These are phyloP conservation scores for Lactuca sativa DNA, from an alignment of 129 eudicot genomes.

Conservation along the genomic window DNA sequence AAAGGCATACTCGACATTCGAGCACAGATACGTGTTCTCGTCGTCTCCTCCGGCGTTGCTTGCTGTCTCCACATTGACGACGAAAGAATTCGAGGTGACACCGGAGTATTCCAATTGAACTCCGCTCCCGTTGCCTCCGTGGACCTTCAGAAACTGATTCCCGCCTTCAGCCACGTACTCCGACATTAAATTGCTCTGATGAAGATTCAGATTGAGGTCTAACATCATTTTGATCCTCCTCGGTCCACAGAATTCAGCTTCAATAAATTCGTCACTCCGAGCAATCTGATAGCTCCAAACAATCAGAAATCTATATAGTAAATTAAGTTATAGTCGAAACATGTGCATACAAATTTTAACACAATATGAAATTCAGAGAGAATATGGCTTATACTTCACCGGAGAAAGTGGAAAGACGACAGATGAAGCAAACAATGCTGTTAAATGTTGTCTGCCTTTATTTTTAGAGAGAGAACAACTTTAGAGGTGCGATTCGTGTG, in stretches of 20 bases:
- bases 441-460: neutral
- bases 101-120: conserved; percentile 48
- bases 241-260: conserved; percentile 1
- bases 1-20: conserved; percentile 30
- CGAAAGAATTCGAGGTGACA: conserved; percentile 49
- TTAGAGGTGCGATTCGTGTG: conserved; percentile 1
- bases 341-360: neutral
- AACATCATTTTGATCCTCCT: conserved; percentile 36
- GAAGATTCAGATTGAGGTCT: conserved; percentile 45
- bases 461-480: conserved; percentile 9
- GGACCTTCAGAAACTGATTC: conserved; percentile 9
- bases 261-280: neutral
- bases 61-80: conserved; percentile 42
- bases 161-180: conserved; percentile 31
- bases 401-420: neutral
- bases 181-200: conserved; percentile 25
- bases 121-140: conserved; percentile 39
- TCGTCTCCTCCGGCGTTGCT: conserved; percentile 51
- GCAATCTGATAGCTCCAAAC: neutral
- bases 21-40: conserved; percentile 25
- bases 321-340: neutral
- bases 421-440: conserved; percentile 12
- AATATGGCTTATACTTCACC: conserved; percentile 13
- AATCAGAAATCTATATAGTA: neutral
- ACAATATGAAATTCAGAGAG: neutral